Base-by-base conservation (phyloP, 2,329 filamentous ascomycete species). In the Fusarium virguliforme region DNA sequence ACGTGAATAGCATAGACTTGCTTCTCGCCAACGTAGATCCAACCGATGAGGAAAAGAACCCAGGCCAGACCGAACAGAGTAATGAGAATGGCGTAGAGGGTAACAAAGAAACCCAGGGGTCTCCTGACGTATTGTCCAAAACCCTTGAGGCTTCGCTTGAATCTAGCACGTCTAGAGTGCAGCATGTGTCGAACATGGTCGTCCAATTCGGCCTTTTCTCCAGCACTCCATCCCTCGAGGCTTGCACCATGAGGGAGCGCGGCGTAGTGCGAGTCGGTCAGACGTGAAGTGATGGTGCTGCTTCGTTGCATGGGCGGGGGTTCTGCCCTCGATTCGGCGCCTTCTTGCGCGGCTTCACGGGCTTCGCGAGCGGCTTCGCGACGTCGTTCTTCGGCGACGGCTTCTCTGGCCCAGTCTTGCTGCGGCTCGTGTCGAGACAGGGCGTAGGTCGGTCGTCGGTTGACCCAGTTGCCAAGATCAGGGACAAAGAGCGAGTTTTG, bases 11-110 rank as follows among this genome's bases (percentile, higher is more conserved):
- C 80, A 69, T 93, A 95, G 4, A 89, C 82, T 78, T 95, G 92
- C 74, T 86, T 85, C 32, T 89, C 88, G 22, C 92, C 93, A 22
- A 95, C 91, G 70, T 94, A 94, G 77, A 96, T 93, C 94, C 94
- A 97, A 53, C 91, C 93, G 78, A 97, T 97, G 60, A 97, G 84
- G 81, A 95, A 96, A n/a, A 97, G 86, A 1, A 97, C 94, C 94
- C 94, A 97, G 0, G 92, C 92, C 12, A 95, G 85, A 76, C 94
- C 94, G 74, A 97, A 97, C 0, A 95, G 84, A 0, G 94, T 96
- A 74, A 97, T 95, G 22, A 95, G 85, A 1, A 88, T 90, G 8
- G 93, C 94, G 79, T 97, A 97, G 4, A 97, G 82, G 0, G 93
- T 96, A 64, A 97, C 92, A 60, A 95, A 86, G 77, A 96, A 94